Evolutionary conservation across 257 asterid genomes (phyloP).

Genomic region (Rehmannia glutinosa): DNA sequence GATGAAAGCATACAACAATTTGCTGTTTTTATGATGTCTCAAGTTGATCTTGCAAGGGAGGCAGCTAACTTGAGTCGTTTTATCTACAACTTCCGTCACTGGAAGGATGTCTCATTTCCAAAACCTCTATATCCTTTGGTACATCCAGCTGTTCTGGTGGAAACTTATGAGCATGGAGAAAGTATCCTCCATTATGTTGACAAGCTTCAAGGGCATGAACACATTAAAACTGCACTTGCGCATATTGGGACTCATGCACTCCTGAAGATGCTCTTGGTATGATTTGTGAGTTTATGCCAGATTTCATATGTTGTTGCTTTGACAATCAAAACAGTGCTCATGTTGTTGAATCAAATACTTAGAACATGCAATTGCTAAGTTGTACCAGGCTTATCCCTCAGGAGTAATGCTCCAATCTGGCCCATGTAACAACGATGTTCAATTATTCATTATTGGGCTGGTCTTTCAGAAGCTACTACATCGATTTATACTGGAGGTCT

Average conservation of each 20-base stretch:
- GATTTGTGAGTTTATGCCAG: conserved; percentile 2
- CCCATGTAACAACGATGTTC: background rate
- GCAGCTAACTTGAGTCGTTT: conserved; percentile 90
- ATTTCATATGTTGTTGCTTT: conserved; percentile 1
- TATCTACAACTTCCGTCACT: conserved; percentile 71
- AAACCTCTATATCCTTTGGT: conserved; percentile 88
- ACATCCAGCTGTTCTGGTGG: conserved; percentile 92
- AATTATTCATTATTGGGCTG: background rate
- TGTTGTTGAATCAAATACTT: conserved; percentile 2
- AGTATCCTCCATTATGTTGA: conserved; percentile 64
- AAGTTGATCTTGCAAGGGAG: conserved; percentile 92
- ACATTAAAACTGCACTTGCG: conserved; percentile 59
- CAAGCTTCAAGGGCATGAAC: conserved; percentile 50
- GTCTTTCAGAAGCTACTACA: background rate
- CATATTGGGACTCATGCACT: conserved; percentile 87
- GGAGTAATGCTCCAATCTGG: background rate
- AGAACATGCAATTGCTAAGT: background rate
- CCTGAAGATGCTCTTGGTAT: conserved; percentile 87
- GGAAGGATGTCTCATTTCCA: conserved; percentile 88
- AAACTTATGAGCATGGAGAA: conserved; percentile 85
- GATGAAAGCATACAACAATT: conserved; percentile 88
- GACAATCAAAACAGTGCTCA: conserved; percentile 1
- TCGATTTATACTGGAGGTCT: conserved; percentile 8
- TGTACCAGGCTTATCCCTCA: background rate
- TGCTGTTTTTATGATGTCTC: conserved; percentile 87